These are phyloP conservation scores for Quercus aquifolioides DNA, from an alignment of 306 rosid genomes.

Conservation along the genomic window DNA sequence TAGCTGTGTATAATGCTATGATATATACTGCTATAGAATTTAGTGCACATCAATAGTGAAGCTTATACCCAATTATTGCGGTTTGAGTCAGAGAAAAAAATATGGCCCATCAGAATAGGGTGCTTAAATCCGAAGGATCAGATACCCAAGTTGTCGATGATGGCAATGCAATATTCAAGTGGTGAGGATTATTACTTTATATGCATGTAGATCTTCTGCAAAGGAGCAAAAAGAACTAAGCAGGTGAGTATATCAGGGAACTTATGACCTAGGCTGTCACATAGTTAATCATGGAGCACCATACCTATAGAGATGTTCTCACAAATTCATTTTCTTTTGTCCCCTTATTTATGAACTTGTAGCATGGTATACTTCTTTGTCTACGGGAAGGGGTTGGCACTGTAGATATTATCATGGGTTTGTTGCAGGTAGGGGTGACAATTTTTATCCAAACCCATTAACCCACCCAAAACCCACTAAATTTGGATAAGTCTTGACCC, in stretches of 20 bases:
- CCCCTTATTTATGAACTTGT: not conserved
- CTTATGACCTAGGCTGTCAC: not conserved
- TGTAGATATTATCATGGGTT: conserved; percentile 49
- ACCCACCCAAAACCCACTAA: too few relatives aligned
- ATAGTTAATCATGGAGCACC: not conserved
- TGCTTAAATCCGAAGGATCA: conserved; percentile 55
- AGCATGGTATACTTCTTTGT: conserved; percentile 72
- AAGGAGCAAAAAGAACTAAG: conserved; percentile 34
- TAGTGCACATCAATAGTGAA: not conserved
- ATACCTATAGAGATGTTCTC: conserved; percentile 9
- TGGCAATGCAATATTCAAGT: conserved; percentile 49
- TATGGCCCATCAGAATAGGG: conserved; percentile 83
- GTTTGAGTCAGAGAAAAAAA: conserved; percentile 50
- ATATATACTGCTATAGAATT: not conserved
- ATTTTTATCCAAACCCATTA: too few relatives aligned
- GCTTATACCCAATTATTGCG: conserved; percentile 16
- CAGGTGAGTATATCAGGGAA: conserved; percentile 39
- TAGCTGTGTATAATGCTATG: conserved; percentile 6
- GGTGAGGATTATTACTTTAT: conserved; percentile 61
- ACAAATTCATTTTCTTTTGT: conserved; percentile 7
- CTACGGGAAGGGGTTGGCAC: conserved; percentile 65
- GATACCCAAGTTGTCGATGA: conserved; percentile 62
- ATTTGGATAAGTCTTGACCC: too few relatives aligned
- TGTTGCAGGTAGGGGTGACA: conserved; percentile 94
- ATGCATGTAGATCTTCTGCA: conserved; percentile 44